Conservation (phyloP, 352 stramenopile genomes). For the Phytophthora idaei region DNA sequence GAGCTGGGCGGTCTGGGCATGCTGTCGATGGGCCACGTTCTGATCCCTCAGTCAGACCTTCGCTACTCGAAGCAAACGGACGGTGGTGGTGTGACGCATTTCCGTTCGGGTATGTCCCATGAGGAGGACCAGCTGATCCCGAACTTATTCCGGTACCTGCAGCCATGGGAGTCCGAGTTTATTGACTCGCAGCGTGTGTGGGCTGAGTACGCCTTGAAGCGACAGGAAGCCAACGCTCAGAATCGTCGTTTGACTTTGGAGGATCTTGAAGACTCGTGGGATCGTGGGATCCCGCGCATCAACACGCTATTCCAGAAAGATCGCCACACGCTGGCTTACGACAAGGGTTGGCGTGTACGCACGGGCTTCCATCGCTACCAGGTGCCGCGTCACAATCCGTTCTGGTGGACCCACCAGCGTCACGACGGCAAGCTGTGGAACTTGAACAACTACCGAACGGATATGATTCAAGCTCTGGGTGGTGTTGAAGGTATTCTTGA, state of each 20-base stretch:
- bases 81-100: constrained; percentile 98
- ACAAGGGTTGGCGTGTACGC: constrained; percentile 99
- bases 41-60: constrained; percentile 99
- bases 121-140: constrained; percentile 99
- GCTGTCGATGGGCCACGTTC: constrained; percentile 99
- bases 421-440: constrained; percentile 99
- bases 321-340: constrained; percentile 99
- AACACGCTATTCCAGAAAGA: constrained; percentile 98
- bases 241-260: constrained; percentile 99
- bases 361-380: constrained; percentile 99
- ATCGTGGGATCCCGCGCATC: constrained; percentile 97
- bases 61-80: constrained; percentile 99
- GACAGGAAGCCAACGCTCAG: constrained; percentile 98
- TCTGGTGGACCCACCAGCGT: constrained; percentile 99
- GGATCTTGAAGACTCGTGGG: constrained; percentile 99
- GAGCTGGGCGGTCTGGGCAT: constrained; percentile 99
- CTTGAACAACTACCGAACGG: constrained; percentile 99
- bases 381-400: constrained; percentile 97
- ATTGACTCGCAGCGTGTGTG: constrained; percentile 99
- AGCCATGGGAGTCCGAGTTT: constrained; percentile 99
- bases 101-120: constrained; percentile 96
- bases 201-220: constrained; percentile 99
- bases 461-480: constrained; percentile 99
- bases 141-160: constrained; percentile 99
- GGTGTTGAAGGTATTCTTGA: constrained; percentile 99